Percentiles rank a stretch among this genome's conserved stretches.
Conservation (phyloP, 192 early-diverging fungal genomes). For the Linderina pennispora region DNA sequence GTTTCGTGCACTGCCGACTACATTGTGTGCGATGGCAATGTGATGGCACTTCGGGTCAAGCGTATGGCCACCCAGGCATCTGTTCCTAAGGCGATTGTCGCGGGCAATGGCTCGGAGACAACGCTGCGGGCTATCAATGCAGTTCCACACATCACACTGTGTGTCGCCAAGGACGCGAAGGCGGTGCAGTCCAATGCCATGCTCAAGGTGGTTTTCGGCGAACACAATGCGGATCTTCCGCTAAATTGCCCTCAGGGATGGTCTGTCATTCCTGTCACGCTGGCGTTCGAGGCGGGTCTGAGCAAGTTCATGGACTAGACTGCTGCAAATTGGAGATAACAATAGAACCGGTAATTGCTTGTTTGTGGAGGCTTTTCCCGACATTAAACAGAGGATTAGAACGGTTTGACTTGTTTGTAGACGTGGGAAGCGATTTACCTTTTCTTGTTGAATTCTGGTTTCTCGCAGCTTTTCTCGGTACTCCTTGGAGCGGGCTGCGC, state of each 20-base stretch:
- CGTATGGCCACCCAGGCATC: too few relatives aligned
- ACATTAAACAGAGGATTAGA: too few relatives aligned
- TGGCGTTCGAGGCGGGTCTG: constrained; percentile 24
- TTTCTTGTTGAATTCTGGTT: too few relatives aligned
- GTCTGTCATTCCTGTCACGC: constrained; percentile 28
- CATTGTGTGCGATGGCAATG: constrained; percentile 45
- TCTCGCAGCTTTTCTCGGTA: too few relatives aligned
- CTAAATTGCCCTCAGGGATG: constrained; percentile 18
- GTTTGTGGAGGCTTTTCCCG: too few relatives aligned
- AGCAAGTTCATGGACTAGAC: constrained; percentile 20
- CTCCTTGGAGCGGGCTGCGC: too few relatives aligned
- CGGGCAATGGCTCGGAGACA: too few relatives aligned
- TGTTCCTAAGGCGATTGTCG: too few relatives aligned
- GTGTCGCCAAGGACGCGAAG: constrained; percentile 17
- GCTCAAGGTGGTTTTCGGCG: constrained; percentile 36
- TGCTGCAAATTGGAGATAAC: neutral
- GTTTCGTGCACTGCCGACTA: constrained; percentile 41
- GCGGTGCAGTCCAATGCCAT: constrained; percentile 30
- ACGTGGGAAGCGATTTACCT: too few relatives aligned
- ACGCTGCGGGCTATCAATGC: too few relatives aligned
- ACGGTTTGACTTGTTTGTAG: too few relatives aligned
- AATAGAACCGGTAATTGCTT: too few relatives aligned
- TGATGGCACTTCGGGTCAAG: constrained; percentile 36
- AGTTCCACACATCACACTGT: constrained; percentile 40
- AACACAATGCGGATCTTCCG: constrained; percentile 17